Conservation (phyloP, 2,329 filamentous ascomycete genomes). For the Mollisia scopiformis region DNA sequence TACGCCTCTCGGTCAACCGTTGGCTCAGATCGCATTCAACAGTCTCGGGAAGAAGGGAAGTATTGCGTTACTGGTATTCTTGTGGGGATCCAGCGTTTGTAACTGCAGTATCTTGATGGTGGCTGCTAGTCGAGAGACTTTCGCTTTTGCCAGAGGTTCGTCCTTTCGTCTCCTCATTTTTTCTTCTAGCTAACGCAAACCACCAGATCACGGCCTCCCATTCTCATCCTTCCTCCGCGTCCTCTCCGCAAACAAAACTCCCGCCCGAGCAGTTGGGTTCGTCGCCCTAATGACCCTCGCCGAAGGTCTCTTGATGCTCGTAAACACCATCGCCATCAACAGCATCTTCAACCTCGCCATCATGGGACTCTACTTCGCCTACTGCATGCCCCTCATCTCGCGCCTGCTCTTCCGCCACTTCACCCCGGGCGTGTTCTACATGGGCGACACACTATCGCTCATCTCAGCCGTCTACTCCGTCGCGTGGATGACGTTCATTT, state of each 20-base stretch:
- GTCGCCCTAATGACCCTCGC: constrained; percentile 31
- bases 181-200: background rate
- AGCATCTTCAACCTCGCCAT: constrained; percentile 39
- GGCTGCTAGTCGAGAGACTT: constrained; percentile 36
- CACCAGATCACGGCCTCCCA: constrained; percentile 36
- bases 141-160: constrained; percentile 36
- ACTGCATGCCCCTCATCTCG: constrained; percentile 37
- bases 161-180: background rate
- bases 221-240: constrained; percentile 34
- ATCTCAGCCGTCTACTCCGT: constrained; percentile 33
- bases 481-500: constrained; percentile 38
- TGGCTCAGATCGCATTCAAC: constrained; percentile 61
- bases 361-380: constrained; percentile 39
- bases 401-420: constrained; percentile 34
- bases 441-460: constrained; percentile 32
- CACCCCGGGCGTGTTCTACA: constrained; percentile 36
- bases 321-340: constrained; percentile 38
- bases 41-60: constrained; percentile 55
- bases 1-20: constrained; percentile 52
- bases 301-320: constrained; percentile 38
- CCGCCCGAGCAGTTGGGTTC: constrained; percentile 35
- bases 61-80: constrained; percentile 40
- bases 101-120: constrained; percentile 39
- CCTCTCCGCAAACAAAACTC: constrained; percentile 33
- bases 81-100: constrained; percentile 35